A percentile compares a stretch with the other conserved stretches of the same genome.
phyloP scores from a whole-genome alignment of 148 eudicot species.

The Vaccinium myrtillus region DNA sequence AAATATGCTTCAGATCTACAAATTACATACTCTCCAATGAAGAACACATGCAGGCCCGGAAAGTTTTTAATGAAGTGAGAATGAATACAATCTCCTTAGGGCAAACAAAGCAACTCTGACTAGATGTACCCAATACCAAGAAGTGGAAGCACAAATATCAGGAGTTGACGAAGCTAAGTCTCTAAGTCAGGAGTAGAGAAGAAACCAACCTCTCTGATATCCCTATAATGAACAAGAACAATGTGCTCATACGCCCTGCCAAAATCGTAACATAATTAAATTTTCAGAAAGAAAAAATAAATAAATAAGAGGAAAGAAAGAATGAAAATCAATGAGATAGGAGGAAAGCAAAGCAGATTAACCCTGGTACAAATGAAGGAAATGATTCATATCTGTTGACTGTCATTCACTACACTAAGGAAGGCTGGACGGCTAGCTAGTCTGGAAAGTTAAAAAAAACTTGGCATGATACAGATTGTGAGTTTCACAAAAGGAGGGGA shows the following conservation, averaged over 20 bases:
- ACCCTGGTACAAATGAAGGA: not conserved
- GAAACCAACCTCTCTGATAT: slow-evolving; percentile 63
- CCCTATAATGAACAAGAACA: slow-evolving; percentile 98
- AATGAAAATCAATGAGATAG: not conserved
- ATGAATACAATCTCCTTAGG: not conserved
- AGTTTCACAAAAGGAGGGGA: not conserved
- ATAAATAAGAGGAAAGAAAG: not conserved
- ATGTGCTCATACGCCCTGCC: slow-evolving; percentile 85
- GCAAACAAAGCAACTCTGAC: not conserved
- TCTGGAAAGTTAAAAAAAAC: not conserved
- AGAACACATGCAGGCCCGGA: slow-evolving; percentile 1
- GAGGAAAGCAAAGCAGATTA: not conserved
- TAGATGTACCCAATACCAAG: not conserved
- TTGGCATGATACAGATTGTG: not conserved
- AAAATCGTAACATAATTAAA: not conserved
- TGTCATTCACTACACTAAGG: not conserved
- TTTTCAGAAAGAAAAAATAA: not conserved
- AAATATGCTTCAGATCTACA: not conserved
- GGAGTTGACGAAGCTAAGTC: not conserved
- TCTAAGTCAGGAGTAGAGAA: not conserved
- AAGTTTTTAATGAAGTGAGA: not conserved
- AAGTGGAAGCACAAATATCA: not conserved
- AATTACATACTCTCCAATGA: not conserved
- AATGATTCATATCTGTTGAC: not conserved
- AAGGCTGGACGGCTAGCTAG: not conserved